phyloP scores from a whole-genome alignment of 352 stramenopile genomes.

The Globisporangium cystogenes region DNA sequence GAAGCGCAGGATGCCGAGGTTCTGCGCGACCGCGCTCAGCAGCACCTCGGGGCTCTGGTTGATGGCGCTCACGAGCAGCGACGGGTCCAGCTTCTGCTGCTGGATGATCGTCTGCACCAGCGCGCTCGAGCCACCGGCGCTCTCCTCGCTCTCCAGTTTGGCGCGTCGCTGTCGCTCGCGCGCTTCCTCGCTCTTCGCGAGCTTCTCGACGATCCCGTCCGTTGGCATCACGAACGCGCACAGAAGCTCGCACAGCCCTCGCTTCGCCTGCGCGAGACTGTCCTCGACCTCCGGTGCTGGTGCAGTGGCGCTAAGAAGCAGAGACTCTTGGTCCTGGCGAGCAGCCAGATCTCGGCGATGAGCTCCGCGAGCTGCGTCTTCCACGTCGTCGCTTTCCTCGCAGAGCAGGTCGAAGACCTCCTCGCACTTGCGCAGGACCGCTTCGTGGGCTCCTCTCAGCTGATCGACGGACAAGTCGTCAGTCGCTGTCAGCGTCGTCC shows the following conservation, averaged over 20 bases:
- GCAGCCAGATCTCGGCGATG: neutral
- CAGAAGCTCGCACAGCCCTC: conserved; percentile 33
- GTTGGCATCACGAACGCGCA: conserved; percentile 34
- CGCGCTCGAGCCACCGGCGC: conserved; percentile 11
- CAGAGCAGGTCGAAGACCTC: conserved; percentile 60
- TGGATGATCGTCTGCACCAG: conserved; percentile 51
- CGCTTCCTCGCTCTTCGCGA: conserved; percentile 28
- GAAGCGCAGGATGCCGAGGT: conserved; percentile 68
- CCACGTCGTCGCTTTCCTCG: conserved; percentile 24
- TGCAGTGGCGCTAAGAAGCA: neutral
- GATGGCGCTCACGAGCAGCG: conserved; percentile 50
- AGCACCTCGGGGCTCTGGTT: conserved; percentile 65
- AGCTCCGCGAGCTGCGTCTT: neutral
- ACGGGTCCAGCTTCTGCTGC: conserved; percentile 43
- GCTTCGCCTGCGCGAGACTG: conserved; percentile 17
- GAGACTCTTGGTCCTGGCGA: neutral
- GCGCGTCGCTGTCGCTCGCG: conserved; percentile 19
- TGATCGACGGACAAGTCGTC: conserved; percentile 12
- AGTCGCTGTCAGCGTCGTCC: neutral
- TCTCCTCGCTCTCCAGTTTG: conserved; percentile 18
- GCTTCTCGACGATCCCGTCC: conserved; percentile 41
- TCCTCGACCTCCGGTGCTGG: neutral
- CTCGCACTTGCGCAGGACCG: conserved; percentile 40
- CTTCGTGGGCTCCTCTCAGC: conserved; percentile 15
- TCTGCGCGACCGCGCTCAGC: conserved; percentile 47